Evolutionary conservation across 176 grass and related monocot species (phyloP).

Genomic region (Cymbopogon citratus): DNA sequence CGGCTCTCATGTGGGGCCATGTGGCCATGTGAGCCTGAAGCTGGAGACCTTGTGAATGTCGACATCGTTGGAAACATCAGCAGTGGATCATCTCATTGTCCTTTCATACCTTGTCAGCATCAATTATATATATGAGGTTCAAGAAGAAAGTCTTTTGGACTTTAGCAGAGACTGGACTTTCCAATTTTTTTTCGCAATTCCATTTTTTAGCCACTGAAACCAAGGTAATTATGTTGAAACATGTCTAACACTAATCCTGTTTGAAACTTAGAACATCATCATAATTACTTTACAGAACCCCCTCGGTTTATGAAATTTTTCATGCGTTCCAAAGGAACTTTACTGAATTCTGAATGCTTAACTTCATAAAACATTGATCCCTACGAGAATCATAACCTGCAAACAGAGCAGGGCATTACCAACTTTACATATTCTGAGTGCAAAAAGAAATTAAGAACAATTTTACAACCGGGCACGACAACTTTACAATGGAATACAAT

Average conservation of each 20-base stretch:
- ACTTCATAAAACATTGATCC: background rate
- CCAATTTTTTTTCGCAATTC: background rate
- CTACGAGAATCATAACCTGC: background rate
- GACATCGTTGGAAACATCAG: constrained; percentile 8
- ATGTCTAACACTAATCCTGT: background rate
- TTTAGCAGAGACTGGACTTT: background rate
- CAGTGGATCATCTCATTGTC: background rate
- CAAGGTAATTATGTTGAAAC: background rate
- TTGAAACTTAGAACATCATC: background rate
- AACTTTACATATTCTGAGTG: background rate
- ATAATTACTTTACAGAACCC: no score
- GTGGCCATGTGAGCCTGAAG: background rate
- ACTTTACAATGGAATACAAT: background rate
- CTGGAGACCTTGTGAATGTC: background rate
- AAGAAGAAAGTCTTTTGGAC: background rate
- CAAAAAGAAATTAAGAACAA: background rate
- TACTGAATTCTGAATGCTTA: background rate
- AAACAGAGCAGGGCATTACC: background rate
- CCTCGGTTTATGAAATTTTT: background rate
- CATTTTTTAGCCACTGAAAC: background rate
- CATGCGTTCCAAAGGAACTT: background rate
- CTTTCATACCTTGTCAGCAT: constrained; percentile 20
- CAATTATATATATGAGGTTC: background rate
- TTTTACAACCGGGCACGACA: background rate
- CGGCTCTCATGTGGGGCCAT: background rate